Conservation (phyloP, 768 basidiomycete species). For the Tricholoma furcatifolium region DNA sequence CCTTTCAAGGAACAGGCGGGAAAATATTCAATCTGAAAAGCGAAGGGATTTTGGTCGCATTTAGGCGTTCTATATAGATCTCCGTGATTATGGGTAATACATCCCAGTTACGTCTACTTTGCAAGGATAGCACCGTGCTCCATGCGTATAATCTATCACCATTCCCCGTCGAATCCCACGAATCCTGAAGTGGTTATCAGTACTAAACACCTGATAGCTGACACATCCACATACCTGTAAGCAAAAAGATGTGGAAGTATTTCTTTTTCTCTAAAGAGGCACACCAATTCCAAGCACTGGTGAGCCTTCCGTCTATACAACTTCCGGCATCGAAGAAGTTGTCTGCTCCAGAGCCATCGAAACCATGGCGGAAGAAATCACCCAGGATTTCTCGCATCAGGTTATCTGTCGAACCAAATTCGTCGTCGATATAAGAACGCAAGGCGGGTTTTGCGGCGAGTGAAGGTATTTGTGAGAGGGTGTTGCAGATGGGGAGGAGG, state of each 20-base stretch:
- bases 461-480: slow-evolving; percentile 69
- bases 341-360: slow-evolving; percentile 89
- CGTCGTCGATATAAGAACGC: slow-evolving; percentile 73
- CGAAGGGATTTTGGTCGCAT: too few species aligned
- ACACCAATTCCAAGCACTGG: slow-evolving; percentile 95
- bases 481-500: slow-evolving; percentile 82
- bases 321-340: slow-evolving; percentile 90
- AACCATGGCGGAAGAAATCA: slow-evolving; percentile 87
- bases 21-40: too few species aligned
- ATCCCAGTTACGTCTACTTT: background rate
- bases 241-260: slow-evolving; percentile 76
- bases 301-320: slow-evolving; percentile 80
- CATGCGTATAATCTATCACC: slow-evolving; percentile 42
- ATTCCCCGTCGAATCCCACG: slow-evolving; percentile 83
- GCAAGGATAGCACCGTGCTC: background rate
- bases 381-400: slow-evolving; percentile 68
- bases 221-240: slow-evolving; percentile 54
- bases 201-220: background rate
- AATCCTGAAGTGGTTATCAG: slow-evolving; percentile 50
- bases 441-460: slow-evolving; percentile 69
- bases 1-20: too few species aligned
- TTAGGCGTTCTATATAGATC: background rate
- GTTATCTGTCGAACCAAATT: slow-evolving; percentile 76
- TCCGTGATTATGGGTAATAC: background rate
- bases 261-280: slow-evolving; percentile 82